These are phyloP conservation scores for Trichoderma sp. DNA, from an alignment of 2,329 filamentous ascomycete genomes.

Conservation along the genomic window DNA sequence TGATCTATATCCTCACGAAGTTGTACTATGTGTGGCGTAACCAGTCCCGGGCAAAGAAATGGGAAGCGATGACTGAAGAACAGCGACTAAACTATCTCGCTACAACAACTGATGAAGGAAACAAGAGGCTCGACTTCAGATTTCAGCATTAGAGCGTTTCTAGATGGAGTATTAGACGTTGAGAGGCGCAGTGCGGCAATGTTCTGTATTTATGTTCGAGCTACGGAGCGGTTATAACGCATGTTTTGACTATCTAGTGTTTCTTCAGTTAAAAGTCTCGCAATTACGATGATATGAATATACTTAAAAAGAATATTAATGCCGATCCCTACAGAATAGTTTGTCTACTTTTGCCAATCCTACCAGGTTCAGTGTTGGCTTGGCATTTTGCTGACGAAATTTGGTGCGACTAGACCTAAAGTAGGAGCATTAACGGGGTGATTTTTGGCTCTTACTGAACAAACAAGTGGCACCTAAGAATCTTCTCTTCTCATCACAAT, in stretches of 20 bases:
- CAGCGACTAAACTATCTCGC: constrained; percentile 48
- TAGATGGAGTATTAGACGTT: not conserved
- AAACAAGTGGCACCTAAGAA: not conserved
- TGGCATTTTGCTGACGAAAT: not conserved
- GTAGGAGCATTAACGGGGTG: not conserved
- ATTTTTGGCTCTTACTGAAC: not conserved
- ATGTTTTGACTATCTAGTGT: not conserved
- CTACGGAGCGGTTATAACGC: not conserved
- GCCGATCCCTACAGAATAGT: not conserved
- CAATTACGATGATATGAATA: not conserved
- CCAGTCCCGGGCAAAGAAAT: constrained; percentile 41
- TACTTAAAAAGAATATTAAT: not conserved
- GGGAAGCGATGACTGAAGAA: constrained; percentile 44
- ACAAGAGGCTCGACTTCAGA: constrained; percentile 54
- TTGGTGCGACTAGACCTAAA: not conserved
- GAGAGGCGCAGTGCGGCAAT: not conserved
- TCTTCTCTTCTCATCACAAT: not conserved
- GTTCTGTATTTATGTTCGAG: not conserved
- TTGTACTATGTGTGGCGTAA: constrained; percentile 49
- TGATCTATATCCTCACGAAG: constrained; percentile 45
- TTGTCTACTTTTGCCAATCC: not conserved
- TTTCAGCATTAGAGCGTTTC: constrained; percentile 43
- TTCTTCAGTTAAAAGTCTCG: not conserved
- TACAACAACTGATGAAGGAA: constrained; percentile 52
- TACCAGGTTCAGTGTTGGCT: not conserved